Conservation (phyloP, 2,329 filamentous ascomycete species). For the Sporothrix luriei region DNA sequence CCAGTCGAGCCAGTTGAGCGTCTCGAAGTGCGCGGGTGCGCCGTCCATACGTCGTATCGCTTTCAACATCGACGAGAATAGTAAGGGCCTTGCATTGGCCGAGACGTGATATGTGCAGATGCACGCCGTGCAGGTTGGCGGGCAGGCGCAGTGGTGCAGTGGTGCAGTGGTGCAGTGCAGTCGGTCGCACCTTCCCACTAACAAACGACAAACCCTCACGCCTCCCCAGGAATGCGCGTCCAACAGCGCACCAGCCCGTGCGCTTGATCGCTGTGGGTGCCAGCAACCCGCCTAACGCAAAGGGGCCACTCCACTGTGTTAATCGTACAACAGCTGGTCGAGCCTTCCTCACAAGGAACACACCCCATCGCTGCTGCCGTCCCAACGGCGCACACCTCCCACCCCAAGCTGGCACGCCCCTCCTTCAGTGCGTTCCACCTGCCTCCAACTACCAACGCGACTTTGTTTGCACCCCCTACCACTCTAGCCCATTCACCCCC, state of each 20-base stretch:
- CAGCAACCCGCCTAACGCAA: conserved; percentile 20
- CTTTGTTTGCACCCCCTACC: neutral
- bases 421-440: neutral
- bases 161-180: conserved; percentile 3
- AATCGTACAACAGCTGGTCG: neutral
- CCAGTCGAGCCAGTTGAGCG: neutral
- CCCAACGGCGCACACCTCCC: neutral
- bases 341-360: neutral
- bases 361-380: neutral
- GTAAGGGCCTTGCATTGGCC: conserved; percentile 2
- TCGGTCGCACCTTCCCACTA: conserved; percentile 4
- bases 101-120: conserved; percentile 9
- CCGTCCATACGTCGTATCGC: neutral
- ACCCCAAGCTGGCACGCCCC: conserved; percentile 14
- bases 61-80: neutral
- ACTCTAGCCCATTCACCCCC: neutral
- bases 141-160: neutral
- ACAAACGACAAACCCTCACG: neutral
- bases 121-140: conserved; percentile 11
- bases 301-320: conserved; percentile 12
- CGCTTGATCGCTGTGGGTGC: conserved; percentile 22
- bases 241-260: conserved; percentile 21
- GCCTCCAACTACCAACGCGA: conserved; percentile 6
- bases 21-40: neutral
- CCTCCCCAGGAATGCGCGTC: conserved; percentile 9